Evolutionary conservation across 2,329 filamentous ascomycete species (phyloP).

Genomic region (Whalleya microplaca): DNA sequence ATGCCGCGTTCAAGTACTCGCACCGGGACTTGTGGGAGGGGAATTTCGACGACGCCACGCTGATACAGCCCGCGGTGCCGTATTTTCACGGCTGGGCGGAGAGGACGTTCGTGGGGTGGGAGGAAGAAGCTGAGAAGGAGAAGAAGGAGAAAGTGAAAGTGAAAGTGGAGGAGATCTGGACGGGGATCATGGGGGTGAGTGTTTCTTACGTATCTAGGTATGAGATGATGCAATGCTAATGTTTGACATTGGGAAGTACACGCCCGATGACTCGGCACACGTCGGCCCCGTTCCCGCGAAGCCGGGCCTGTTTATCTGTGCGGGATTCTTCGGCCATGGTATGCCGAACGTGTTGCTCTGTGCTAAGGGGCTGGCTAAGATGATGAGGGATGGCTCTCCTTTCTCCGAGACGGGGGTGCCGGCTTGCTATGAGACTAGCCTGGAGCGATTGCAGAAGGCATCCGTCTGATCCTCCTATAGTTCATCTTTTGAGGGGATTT

Average conservation of each 20-base stretch:
- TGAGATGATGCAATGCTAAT: not conserved
- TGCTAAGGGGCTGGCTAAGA: too few relatives aligned
- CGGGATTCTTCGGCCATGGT: slow-evolving; percentile 33
- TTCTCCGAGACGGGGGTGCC: slow-evolving; percentile 30
- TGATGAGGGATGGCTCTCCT: slow-evolving; percentile 25
- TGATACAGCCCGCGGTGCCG: slow-evolving; percentile 45
- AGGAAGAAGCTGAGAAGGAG: too few relatives aligned
- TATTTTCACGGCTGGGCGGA: slow-evolving; percentile 56
- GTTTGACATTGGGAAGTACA: slow-evolving; percentile 18
- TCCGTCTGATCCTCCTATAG: too few relatives aligned
- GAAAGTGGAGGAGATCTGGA: slow-evolving; percentile 39
- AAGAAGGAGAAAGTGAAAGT: too few relatives aligned
- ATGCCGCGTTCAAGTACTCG: too few relatives aligned
- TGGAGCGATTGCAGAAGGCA: slow-evolving; percentile 21
- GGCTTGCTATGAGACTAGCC: slow-evolving; percentile 27
- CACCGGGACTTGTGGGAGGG: slow-evolving; percentile 49
- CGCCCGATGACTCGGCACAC: slow-evolving; percentile 28
- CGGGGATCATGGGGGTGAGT: slow-evolving; percentile 36
- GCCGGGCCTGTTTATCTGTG: slow-evolving; percentile 27
- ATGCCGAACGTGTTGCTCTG: slow-evolving; percentile 32
- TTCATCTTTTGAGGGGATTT: too few relatives aligned
- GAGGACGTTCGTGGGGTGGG: slow-evolving; percentile 52
- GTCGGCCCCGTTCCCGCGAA: slow-evolving; percentile 29
- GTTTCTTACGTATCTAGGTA: not conserved
- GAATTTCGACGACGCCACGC: slow-evolving; percentile 48